These are phyloP conservation scores for Stephania japonica DNA, from an alignment of 164 flowering plant species.

Conservation along the genomic window DNA sequence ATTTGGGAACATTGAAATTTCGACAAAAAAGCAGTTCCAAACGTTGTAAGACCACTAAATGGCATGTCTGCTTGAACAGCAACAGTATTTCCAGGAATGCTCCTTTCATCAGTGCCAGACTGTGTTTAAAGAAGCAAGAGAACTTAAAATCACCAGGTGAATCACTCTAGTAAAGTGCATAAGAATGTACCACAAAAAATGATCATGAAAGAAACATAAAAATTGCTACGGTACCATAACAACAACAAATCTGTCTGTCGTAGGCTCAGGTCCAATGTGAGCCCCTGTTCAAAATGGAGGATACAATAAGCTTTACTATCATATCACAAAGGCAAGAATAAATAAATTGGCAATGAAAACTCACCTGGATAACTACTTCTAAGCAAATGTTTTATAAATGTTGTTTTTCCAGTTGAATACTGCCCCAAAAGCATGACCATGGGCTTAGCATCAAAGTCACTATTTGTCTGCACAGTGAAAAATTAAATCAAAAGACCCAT, in stretches of 20 bases:
- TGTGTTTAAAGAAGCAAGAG: conserved; percentile 16
- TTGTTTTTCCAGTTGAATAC: conserved; percentile 99
- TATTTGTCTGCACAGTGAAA: conserved; percentile 53
- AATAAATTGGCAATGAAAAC: conserved; percentile 9
- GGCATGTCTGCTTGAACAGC: conserved; percentile 99
- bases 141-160: neutral
- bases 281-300: conserved; percentile 49
- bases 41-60: conserved; percentile 79
- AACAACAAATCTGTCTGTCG: conserved; percentile 94
- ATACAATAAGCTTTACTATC: neutral
- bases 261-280: conserved; percentile 98
- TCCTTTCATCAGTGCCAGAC: conserved; percentile 95
- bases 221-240: conserved; percentile 59
- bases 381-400: conserved; percentile 89
- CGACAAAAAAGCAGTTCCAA: conserved; percentile 93
- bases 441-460: conserved; percentile 97
- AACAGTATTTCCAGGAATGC: conserved; percentile 90
- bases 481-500: neutral
- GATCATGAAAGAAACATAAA: neutral
- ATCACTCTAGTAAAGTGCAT: neutral
- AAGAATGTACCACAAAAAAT: neutral
- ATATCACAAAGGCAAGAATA: neutral
- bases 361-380: conserved; percentile 76
- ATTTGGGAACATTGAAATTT: conserved; percentile 98
- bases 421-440: conserved; percentile 99